A percentile compares a stretch with the other conserved stretches of the same genome.
Evolutionary conservation across 1,139 yeast genomes (phyloP).

Genomic region (Geotrichum carabidarum): DNA sequence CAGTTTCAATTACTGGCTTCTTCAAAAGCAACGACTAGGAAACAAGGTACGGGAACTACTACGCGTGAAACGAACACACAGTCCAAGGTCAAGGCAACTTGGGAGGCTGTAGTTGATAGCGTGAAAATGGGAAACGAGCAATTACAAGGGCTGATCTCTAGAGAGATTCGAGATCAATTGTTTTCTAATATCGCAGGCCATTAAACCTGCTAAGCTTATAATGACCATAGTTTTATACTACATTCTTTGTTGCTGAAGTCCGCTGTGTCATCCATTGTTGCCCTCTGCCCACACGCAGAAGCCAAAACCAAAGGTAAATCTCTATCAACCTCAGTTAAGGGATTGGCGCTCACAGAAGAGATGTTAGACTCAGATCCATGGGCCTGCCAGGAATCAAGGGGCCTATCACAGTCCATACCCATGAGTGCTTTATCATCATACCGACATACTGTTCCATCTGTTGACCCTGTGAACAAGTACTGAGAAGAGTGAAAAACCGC

Average conservation of each 20-base stretch:
- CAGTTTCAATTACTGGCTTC: conserved; percentile 6
- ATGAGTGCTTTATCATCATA: conserved; percentile 30
- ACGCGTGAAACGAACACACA: neutral
- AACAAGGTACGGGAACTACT: conserved; percentile 10
- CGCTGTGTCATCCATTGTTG: conserved; percentile 10
- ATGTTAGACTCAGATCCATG: conserved; percentile 17
- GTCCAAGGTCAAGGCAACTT: conserved; percentile 18
- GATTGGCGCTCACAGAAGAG: conserved; percentile 27
- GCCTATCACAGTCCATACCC: conserved; percentile 23
- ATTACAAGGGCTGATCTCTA: conserved; percentile 33
- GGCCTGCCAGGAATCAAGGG: conserved; percentile 17
- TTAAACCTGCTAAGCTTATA: neutral
- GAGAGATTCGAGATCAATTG: conserved; percentile 29
- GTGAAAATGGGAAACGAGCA: conserved; percentile 34
- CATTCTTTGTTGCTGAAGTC: conserved; percentile 1
- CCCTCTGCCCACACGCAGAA: conserved; percentile 9
- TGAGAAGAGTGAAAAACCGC: conserved; percentile 13
- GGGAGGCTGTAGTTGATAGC: conserved; percentile 26
- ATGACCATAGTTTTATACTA: conserved; percentile 14
- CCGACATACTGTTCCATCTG: conserved; percentile 27
- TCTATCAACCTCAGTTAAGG: conserved; percentile 16
- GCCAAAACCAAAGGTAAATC: conserved; percentile 5
- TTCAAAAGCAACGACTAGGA: conserved; percentile 7
- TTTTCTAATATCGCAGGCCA: conserved; percentile 22
- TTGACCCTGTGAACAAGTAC: conserved; percentile 28